A percentile compares a stretch with the other conserved stretches of the same genome.
Evolutionary conservation across 768 basidiomycete species (phyloP).

Genomic region (Peribolospora baueri): DNA sequence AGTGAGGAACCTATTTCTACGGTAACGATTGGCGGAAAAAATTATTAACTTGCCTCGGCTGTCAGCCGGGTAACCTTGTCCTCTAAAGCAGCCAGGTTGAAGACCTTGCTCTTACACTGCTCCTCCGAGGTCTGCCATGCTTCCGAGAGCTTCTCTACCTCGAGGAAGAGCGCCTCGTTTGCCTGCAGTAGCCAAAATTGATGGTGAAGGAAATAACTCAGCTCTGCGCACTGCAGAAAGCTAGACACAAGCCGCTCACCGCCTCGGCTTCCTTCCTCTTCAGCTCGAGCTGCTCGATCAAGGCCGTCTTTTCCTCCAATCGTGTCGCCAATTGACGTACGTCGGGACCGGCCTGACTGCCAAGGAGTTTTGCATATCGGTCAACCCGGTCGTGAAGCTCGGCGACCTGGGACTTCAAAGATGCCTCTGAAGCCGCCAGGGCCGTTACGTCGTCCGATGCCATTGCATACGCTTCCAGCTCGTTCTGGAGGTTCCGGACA

Average conservation of each 20-base stretch:
- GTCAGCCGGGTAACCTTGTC: conserved; percentile 39
- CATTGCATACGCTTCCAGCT: neutral
- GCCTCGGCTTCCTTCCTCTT: conserved; percentile 39
- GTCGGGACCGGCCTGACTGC: conserved; percentile 31
- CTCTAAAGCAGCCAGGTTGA: conserved; percentile 50
- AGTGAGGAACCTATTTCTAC: neutral
- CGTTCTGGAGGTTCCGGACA: no score
- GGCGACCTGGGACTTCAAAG: conserved; percentile 23
- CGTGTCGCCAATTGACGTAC: conserved; percentile 28
- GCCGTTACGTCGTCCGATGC: neutral
- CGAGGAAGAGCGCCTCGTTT: conserved; percentile 51
- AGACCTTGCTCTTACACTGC: conserved; percentile 61
- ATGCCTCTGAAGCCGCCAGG: neutral
- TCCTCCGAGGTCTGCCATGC: conserved; percentile 66
- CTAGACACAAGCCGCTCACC: conserved; percentile 22
- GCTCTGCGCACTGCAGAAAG: neutral
- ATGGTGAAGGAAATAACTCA: neutral
- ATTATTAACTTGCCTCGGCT: conserved; percentile 36
- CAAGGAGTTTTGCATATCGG: conserved; percentile 26
- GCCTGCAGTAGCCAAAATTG: conserved; percentile 24
- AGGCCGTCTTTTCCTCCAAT: conserved; percentile 42
- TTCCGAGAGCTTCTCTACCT: conserved; percentile 60
- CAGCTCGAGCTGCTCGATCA: conserved; percentile 36
- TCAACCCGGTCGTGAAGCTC: conserved; percentile 17
- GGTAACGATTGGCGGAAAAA: neutral